Conservation (phyloP, 2,329 filamentous ascomycete genomes). For the Septoria petroselini region DNA sequence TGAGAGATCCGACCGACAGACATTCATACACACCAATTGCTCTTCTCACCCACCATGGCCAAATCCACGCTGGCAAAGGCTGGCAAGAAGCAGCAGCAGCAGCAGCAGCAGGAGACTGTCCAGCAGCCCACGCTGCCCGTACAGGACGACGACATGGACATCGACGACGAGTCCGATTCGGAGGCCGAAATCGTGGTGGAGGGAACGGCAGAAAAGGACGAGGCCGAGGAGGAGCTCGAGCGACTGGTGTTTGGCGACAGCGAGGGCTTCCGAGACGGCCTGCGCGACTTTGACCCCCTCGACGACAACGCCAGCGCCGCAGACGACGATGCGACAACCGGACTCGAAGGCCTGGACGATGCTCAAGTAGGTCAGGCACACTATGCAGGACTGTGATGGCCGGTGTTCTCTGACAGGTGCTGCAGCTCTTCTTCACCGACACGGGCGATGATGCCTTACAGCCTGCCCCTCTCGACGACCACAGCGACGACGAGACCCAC, state of each 20-base stretch:
- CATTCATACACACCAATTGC: too few relatives aligned
- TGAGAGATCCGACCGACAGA: too few relatives aligned
- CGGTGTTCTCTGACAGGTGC: constrained; percentile 18
- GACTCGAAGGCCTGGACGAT: constrained; percentile 67
- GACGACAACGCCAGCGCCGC: constrained; percentile 48
- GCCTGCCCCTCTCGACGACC: constrained; percentile 43
- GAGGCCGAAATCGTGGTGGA: constrained; percentile 34
- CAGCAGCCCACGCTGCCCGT: constrained; percentile 27
- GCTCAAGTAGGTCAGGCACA: constrained; percentile 55
- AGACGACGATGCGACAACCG: constrained; percentile 35
- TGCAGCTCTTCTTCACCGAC: constrained; percentile 76
- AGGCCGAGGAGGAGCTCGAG: constrained; percentile 51
- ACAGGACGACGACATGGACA: constrained; percentile 24
- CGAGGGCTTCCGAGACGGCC: constrained; percentile 71
- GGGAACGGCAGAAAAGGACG: constrained; percentile 33
- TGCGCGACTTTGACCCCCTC: constrained; percentile 57
- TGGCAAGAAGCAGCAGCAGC: constrained; percentile 14
- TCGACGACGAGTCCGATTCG: constrained; percentile 23
- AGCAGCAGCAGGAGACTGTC: constrained; percentile 13
- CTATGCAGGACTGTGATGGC: constrained; percentile 10
- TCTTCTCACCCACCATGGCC: constrained; percentile 15
- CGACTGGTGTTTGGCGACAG: constrained; percentile 84
- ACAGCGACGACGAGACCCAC: constrained; percentile 42
- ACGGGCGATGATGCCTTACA: constrained; percentile 50
- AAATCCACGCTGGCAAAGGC: constrained; percentile 19